Evolutionary conservation across 2,329 filamentous ascomycete species (phyloP), one percentile per base, ranked within the genome.

Genomic region (Fusarium globosum): DNA sequence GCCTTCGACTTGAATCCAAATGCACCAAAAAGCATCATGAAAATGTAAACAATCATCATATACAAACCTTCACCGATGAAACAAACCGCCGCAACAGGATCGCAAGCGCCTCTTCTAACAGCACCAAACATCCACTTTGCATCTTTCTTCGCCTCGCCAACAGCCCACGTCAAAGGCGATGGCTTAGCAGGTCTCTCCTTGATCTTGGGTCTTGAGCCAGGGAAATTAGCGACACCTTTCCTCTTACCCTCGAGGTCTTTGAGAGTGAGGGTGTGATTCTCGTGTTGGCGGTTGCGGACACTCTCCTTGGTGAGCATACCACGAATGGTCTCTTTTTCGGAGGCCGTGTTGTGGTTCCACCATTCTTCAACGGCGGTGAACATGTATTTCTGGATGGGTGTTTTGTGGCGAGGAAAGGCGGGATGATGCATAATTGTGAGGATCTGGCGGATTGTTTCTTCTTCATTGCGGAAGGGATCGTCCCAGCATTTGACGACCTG

Each of bases 381-480:
- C 95, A 97, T 97, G 61, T 90, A 91, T 57, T 89, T 88, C 74
- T 97, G 95, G 36, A 95, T 90, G 79, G 96, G 91, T 63, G 92
- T 87, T 69, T 87, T 87, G 67, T 91, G 89, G 7, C 74, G 63
- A 15, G 94, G 90, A 43, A 94, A 85, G 5, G 92, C 92, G 0
- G 95, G 95, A 79, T 98, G 95, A 80, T 98, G 95, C 83, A 97
- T 95, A 10, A 93, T 90, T 23, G 88, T 88, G 46, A 94, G 82
- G 35, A 96, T 90, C 72, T 97, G 94, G 68, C 92, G 85, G 69
- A 95, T 86, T 1, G 97, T 91, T 79, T 95, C 91, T 26, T 95
- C 88, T 16, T 94, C 91, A 1, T 93, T 89, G 4, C 89, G 5
- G 16, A 75, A 76, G 5, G 91, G 88, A 78, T 97, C 91, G 69